A percentile compares a stretch with the other conserved stretches of the same genome.
Conservation (phyloP, 2,329 filamentous ascomycete genomes). For the Phaeosphaeria sp. region DNA sequence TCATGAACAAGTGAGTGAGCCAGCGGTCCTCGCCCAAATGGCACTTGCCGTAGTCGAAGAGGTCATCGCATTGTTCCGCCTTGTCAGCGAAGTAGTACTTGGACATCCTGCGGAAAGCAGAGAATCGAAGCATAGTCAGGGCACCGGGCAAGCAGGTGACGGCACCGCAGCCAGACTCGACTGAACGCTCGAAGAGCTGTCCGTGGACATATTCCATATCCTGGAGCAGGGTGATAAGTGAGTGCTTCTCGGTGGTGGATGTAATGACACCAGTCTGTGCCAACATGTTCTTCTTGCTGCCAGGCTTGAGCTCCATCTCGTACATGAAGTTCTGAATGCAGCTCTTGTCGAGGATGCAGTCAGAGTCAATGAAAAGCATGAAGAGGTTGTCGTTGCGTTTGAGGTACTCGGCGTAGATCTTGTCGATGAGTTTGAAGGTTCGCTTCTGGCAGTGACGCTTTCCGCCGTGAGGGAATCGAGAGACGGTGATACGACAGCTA, state of each 20-base stretch:
- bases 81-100: slow-evolving; percentile 99
- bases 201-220: slow-evolving; percentile 99
- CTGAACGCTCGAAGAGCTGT: slow-evolving; percentile 92
- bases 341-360: slow-evolving; percentile 89
- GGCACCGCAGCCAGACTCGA: slow-evolving; percentile 91
- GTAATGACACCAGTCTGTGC: slow-evolving; percentile 99
- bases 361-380: slow-evolving; percentile 95
- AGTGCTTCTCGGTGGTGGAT: slow-evolving; percentile 86
- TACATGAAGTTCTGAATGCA: slow-evolving; percentile 98
- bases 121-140: slow-evolving; percentile 94
- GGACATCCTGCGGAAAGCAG: slow-evolving; percentile 94
- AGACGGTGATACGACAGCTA: slow-evolving; percentile 84
- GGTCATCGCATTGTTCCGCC: slow-evolving; percentile 90
- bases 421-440: slow-evolving; percentile 92
- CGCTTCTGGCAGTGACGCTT: slow-evolving; percentile 94
- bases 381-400: slow-evolving; percentile 90
- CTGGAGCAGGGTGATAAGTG: slow-evolving; percentile 88
- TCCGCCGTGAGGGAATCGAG: slow-evolving; percentile 89
- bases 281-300: slow-evolving; percentile 89
- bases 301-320: slow-evolving; percentile 96
- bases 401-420: slow-evolving; percentile 86
- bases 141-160: slow-evolving; percentile 95
- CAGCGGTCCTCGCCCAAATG: slow-evolving; percentile 95
- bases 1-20: slow-evolving; percentile 99
- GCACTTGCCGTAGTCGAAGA: slow-evolving; percentile 96